Evolutionary conservation across 805 yeast species (phyloP).

Genomic region (Candida jianshihensis): DNA sequence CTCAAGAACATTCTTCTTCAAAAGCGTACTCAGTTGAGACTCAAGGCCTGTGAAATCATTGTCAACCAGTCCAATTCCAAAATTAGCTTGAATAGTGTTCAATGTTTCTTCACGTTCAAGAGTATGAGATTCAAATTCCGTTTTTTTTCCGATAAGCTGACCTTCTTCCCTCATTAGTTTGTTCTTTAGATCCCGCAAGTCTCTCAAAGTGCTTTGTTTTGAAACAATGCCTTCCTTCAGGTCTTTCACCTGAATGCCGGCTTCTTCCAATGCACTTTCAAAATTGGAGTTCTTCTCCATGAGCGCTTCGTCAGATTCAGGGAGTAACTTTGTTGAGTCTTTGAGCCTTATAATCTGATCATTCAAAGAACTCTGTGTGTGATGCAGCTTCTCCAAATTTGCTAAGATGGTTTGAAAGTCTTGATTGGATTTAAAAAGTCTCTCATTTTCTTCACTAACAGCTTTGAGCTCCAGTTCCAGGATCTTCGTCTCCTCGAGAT

Average conservation of each 20-base stretch:
- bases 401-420: slow-evolving; percentile 70
- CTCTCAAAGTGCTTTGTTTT: slow-evolving; percentile 20
- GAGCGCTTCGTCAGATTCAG: slow-evolving; percentile 37
- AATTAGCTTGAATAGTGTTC: not conserved
- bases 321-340: slow-evolving; percentile 38
- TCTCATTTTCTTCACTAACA: slow-evolving; percentile 52
- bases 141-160: slow-evolving; percentile 39
- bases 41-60: slow-evolving; percentile 1
- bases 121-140: slow-evolving; percentile 24
- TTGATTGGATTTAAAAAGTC: slow-evolving; percentile 68
- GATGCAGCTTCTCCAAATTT: slow-evolving; percentile 49
- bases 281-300: slow-evolving; percentile 35
- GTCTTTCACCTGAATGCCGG: slow-evolving; percentile 22
- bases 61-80: not conserved
- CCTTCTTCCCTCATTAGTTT: slow-evolving; percentile 46
- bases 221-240: slow-evolving; percentile 18
- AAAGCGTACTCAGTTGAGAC: not conserved
- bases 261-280: slow-evolving; percentile 23
- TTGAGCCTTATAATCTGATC: slow-evolving; percentile 48
- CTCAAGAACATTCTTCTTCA: slow-evolving; percentile 2
- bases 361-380: slow-evolving; percentile 35
- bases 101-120: slow-evolving; percentile 16
- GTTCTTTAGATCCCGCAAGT: slow-evolving; percentile 28
- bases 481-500: slow-evolving; percentile 39
- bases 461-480: slow-evolving; percentile 44